Evolutionary conservation across 1,284 basidiomycete species (phyloP), one percentile per base, ranked within the genome.

Genomic region (Cryptococcus floricola): DNA sequence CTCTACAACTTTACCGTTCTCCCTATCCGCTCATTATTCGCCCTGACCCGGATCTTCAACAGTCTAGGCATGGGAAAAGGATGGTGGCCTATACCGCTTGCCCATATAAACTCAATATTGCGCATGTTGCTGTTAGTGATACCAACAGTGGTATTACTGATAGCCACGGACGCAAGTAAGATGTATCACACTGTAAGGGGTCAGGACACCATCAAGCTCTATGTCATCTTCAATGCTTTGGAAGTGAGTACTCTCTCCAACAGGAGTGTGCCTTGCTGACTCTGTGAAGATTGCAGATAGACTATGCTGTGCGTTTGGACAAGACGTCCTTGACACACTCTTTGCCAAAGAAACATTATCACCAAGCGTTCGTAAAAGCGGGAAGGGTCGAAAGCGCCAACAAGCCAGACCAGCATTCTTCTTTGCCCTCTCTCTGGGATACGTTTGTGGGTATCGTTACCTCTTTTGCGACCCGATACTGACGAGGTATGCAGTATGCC

Each of bases 111-210:
- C 48, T 68, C 69, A 10, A 83, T 98, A 13, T 78, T 97, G 31
- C 85, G 92, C 56, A 83, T 85, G 41, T 75, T 92, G 3, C 81
- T 99, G 2, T 82, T 98, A 38, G 72, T 88, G 4, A 73, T 87
- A 34, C 88, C 91, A 0, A 84, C 95, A 49, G 66, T 84, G 34
- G 83, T 94, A 39, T 81, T 98, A 5, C 81, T 86, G 31, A 85
- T 88, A 3, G 81, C 94, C 34, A 95, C 94, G 5, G 95, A 98
- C 71, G 89, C 93, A 12, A 96, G 92, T 78, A 96, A 96, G 78
- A 96, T 99, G 74, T 99, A 99, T 68, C 96, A 99, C 71, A 89
- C 88, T 18, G 97, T 99, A 52, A 86, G 96, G n/a, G 96, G 95
- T 0, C 96, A 98, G 77, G 93, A 97, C 69, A 95, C 91, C 3